Percentiles rank a stretch among this genome's conserved stretches.
These are phyloP conservation scores for Syncephalastrum contaminatum DNA, from an alignment of 371 early-diverging fungal genomes.

Conservation along the genomic window DNA sequence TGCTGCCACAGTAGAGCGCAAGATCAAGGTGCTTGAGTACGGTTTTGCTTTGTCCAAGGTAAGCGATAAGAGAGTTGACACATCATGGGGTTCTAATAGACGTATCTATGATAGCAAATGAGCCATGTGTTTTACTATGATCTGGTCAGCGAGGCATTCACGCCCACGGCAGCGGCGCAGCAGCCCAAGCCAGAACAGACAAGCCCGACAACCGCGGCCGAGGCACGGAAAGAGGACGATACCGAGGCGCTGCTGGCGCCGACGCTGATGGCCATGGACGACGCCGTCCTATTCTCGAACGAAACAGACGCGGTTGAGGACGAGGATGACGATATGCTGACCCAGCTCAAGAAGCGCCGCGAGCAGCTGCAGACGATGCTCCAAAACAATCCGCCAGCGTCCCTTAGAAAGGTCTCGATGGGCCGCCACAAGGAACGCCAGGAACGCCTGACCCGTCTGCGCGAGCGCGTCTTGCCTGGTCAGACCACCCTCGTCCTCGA, in stretches of 20 bases:
- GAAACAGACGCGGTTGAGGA: conserved; percentile 31
- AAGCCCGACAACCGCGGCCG: too few species aligned
- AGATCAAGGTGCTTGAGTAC: conserved; percentile 41
- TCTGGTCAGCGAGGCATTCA: conserved; percentile 36
- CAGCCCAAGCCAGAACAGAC: not conserved
- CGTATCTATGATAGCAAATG: conserved; percentile 28
- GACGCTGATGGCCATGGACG: conserved; percentile 39
- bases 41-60: conserved; percentile 51
- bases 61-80: conserved; percentile 9
- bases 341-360: conserved; percentile 43
- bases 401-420: conserved; percentile 18
- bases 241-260: conserved; percentile 3
- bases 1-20: conserved; percentile 9
- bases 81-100: too few species aligned
- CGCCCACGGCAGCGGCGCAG: conserved; percentile 5
- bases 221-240: not conserved
- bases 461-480: conserved; percentile 42
- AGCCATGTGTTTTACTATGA: conserved; percentile 31
- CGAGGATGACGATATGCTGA: conserved; percentile 42
- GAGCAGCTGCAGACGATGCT: conserved; percentile 36
- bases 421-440: conserved; percentile 34
- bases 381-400: conserved; percentile 15
- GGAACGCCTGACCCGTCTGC: conserved; percentile 26
- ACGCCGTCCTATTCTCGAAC: conserved; percentile 35
- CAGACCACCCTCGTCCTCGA: conserved; percentile 62